phyloP scores from a whole-genome alignment of 2,329 filamentous ascomycete genomes.

The Xylariales sp. region DNA sequence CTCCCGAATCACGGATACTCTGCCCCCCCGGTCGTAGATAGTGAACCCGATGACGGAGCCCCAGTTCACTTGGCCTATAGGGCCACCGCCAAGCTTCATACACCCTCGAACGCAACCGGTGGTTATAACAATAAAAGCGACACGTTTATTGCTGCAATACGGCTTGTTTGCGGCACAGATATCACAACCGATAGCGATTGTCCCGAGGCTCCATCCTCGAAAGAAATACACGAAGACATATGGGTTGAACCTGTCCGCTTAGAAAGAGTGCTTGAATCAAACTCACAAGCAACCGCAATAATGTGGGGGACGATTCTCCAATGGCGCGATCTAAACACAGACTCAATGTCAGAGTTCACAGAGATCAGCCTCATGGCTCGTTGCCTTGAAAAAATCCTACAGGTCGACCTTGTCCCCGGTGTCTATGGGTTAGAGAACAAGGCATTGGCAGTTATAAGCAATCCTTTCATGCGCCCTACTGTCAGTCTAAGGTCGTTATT shows the following conservation, averaged over 20 bases:
- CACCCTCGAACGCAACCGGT: background rate
- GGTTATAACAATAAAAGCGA: conserved; percentile 5
- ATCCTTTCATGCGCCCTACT: conserved; percentile 25
- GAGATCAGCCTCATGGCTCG: conserved; percentile 32
- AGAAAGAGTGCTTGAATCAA: background rate
- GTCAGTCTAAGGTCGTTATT: conserved; percentile 30
- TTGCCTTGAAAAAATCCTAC: conserved; percentile 34
- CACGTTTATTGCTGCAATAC: conserved; percentile 19
- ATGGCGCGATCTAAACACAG: conserved; percentile 20
- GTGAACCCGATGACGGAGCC: background rate
- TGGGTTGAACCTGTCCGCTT: conserved; percentile 17
- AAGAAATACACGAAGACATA: conserved; percentile 22
- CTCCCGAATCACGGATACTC: too few species aligned
- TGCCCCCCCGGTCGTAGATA: background rate
- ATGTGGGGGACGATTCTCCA: conserved; percentile 34
- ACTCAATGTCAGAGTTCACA: conserved; percentile 23
- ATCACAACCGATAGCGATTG: background rate
- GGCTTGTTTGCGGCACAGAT: background rate
- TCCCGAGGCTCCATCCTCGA: conserved; percentile 25
- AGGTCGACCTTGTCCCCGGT: conserved; percentile 32
- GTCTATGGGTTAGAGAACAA: background rate
- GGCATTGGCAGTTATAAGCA: conserved; percentile 21
- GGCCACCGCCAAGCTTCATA: conserved; percentile 10
- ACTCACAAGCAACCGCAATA: conserved; percentile 17
- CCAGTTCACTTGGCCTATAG: conserved; percentile 1